These are phyloP conservation scores for Diaporthe sp. DNA, from an alignment of 2,329 filamentous ascomycete genomes.

Conservation along the genomic window DNA sequence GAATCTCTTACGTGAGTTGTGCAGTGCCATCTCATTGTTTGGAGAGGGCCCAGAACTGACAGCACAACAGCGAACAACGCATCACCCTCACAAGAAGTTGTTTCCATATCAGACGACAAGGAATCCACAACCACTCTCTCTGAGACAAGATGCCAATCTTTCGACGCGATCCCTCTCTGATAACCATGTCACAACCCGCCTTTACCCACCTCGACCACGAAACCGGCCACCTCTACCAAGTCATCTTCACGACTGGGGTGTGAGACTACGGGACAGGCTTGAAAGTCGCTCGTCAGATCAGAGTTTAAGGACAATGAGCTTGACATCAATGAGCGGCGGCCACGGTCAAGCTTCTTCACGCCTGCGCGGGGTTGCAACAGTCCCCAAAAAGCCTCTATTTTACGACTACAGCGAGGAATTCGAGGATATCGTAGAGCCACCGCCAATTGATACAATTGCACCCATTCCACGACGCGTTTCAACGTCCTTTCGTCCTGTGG, in stretches of 20 bases:
- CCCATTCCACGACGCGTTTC: conserved; percentile 43
- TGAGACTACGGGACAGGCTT: conserved; percentile 45
- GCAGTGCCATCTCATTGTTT: neutral
- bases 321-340: conserved; percentile 62
- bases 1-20: conserved; percentile 55
- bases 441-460: conserved; percentile 41
- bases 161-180: conserved; percentile 51
- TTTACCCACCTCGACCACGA: conserved; percentile 36
- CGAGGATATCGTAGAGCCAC: conserved; percentile 43
- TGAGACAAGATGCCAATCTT: conserved; percentile 52
- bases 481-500: neutral
- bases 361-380: conserved; percentile 36
- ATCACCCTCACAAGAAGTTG: conserved; percentile 53
- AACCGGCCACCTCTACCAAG: conserved; percentile 45
- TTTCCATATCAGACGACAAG: conserved; percentile 47
- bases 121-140: conserved; percentile 50
- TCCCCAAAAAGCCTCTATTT: conserved; percentile 52
- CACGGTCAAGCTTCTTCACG: conserved; percentile 48
- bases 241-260: conserved; percentile 47
- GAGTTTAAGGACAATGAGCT: conserved; percentile 56
- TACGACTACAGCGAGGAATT: conserved; percentile 66
- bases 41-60: neutral
- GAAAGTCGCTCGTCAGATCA: conserved; percentile 50
- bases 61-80: conserved; percentile 55
- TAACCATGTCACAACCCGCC: conserved; percentile 25